Evolutionary conservation across 1,139 yeast species (phyloP), one percentile per base, ranked within the genome.

Genomic region (Yamadazyma kanchanaburiensis): DNA sequence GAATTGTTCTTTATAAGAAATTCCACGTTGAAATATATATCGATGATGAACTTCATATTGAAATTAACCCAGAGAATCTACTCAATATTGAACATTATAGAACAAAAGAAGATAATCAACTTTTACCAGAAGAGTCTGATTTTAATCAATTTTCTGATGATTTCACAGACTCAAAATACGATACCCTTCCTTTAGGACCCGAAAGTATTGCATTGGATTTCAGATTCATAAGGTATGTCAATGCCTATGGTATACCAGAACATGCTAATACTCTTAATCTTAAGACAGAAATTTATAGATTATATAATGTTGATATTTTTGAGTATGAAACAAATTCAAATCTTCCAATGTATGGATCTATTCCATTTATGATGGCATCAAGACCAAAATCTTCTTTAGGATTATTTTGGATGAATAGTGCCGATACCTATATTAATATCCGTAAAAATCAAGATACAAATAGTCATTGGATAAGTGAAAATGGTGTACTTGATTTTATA

Each of bases 391-490:
- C 67, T 1, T 67, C 94, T 1, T 75, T 79, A 5, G 97, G 95
- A 9, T 52, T 91, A 6, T 88, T 89, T 48, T 91, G 98, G 97
- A 64, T 86, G 31, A 91, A 89, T 50, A 74, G 87, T 32, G 96
- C 98, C 1, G 98, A 91, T 49, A 88, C 97, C 0, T 89, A 80
- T 63, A 64, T 91, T 31, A 95, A 91, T 49, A 75, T 94, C 27
- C 63, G 68, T 48, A 65, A 58, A 64, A 46, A 60, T 34, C 28
- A 32, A 12, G 9, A 18, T 10, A 47, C 71, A 20, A 53, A 53
- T 29, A 69, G 94, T 2, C 98, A 91, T 55, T 91, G 97, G 96
- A 85, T 91, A 40, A 86, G 96, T 0, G 99, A 91, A 55, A 75
- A 78, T 44, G 97, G 98, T 14, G 58, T 82, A 15, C 45, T 91